Percentiles rank a stretch among this genome's conserved stretches.
Conservation (phyloP, 2,329 filamentous ascomycete species). For the Allantophomopsis lycopodina region DNA sequence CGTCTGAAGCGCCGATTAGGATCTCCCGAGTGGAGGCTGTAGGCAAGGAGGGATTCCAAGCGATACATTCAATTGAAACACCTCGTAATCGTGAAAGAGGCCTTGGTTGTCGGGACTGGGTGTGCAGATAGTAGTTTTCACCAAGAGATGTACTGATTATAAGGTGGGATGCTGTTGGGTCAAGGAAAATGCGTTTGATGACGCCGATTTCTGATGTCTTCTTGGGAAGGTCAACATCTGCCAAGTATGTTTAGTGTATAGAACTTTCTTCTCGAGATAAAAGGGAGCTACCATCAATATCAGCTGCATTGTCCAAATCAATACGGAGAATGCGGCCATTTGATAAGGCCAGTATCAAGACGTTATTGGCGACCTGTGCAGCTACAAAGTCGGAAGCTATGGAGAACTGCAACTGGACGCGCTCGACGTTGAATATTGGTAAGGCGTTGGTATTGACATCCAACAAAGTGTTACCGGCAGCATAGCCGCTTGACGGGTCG, state of each 20-base stretch:
- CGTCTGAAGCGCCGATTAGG: slow-evolving; percentile 79
- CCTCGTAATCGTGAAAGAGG: slow-evolving; percentile 71
- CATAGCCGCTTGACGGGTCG: slow-evolving; percentile 59
- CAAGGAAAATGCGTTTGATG: slow-evolving; percentile 92
- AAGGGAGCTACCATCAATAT: slow-evolving; percentile 64
- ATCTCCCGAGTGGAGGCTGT: slow-evolving; percentile 94
- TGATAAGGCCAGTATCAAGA: slow-evolving; percentile 80
- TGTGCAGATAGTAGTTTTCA: slow-evolving; percentile 97
- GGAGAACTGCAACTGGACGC: slow-evolving; percentile 85
- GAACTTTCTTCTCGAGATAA: not conserved
- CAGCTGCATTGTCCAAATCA: slow-evolving; percentile 82
- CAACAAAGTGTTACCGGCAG: slow-evolving; percentile 45
- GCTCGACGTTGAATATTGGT: slow-evolving; percentile 90
- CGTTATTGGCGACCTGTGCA: slow-evolving; percentile 94
- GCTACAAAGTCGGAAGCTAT: slow-evolving; percentile 93
- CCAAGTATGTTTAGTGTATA: not conserved
- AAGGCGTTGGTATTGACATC: slow-evolving; percentile 47
- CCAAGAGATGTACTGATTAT: slow-evolving; percentile 82
- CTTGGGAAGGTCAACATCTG: slow-evolving; percentile 94
- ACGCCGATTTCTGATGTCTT: slow-evolving; percentile 82
- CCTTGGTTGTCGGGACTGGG: slow-evolving; percentile 80
- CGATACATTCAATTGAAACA: slow-evolving; percentile 75
- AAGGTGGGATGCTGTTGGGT: slow-evolving; percentile 89
- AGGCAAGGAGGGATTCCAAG: slow-evolving; percentile 88
- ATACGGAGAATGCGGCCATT: slow-evolving; percentile 89